These are phyloP conservation scores for Kodamaea plutei DNA, from an alignment of 1,139 yeast genomes.

Conservation along the genomic window DNA sequence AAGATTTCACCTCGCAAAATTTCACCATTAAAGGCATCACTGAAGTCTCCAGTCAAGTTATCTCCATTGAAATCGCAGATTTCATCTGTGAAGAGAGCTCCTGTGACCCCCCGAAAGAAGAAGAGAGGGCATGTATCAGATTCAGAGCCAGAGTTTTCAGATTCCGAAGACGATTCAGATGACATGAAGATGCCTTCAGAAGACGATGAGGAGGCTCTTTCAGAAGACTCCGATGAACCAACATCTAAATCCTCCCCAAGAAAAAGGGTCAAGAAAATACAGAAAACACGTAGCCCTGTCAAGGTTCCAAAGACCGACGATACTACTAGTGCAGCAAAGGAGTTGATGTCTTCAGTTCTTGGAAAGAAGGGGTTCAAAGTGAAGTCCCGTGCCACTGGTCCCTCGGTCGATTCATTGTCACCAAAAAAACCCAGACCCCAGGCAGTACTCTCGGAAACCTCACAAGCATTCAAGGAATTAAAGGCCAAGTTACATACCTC, in stretches of 20 bases:
- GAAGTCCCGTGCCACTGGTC: conserved; percentile 22
- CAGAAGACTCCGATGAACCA: conserved; percentile 3
- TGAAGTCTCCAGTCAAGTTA: conserved; percentile 7
- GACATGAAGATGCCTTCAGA: conserved; percentile 3
- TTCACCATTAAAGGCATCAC: conserved; percentile 5
- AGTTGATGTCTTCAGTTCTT: conserved; percentile 22
- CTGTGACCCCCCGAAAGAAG: conserved; percentile 1
- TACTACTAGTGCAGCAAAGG: conserved; percentile 9
- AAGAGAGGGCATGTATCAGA: background rate
- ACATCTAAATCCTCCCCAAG: conserved; percentile 5
- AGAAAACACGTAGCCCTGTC: conserved; percentile 5
- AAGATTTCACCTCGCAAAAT: no score
- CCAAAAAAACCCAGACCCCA: conserved; percentile 13
- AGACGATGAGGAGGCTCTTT: conserved; percentile 2
- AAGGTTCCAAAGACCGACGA: conserved; percentile 9
- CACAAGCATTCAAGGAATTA: conserved; percentile 49
- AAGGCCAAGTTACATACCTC: conserved; percentile 63
- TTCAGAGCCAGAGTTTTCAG: background rate
- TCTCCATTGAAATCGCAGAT: background rate
- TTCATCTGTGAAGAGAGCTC: conserved; percentile 1
- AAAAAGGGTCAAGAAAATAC: conserved; percentile 4
- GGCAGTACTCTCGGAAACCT: conserved; percentile 22
- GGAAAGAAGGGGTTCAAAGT: conserved; percentile 27
- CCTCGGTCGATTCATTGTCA: conserved; percentile 23
- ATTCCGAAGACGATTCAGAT: background rate